These are phyloP conservation scores for Chaetomium fimeti DNA, from an alignment of 495 filamentous ascomycete species.

Conservation along the genomic window DNA sequence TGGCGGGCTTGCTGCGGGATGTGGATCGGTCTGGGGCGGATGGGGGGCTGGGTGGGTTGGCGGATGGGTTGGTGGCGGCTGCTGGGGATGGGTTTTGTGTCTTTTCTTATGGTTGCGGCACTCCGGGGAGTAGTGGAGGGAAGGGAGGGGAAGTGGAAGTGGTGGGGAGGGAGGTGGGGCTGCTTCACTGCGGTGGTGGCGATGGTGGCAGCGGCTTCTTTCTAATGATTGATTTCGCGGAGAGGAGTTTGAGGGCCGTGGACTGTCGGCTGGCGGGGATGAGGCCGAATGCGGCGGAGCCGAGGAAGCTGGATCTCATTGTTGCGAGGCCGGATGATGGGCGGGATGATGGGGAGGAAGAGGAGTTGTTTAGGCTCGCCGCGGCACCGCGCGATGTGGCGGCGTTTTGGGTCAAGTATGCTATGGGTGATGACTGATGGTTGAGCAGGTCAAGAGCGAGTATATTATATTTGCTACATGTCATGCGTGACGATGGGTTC, in stretches of 20 bases:
- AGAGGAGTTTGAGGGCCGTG: constrained; percentile 14
- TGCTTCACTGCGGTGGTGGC: constrained; percentile 17
- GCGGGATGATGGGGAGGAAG: not conserved
- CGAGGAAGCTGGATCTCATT: constrained; percentile 20
- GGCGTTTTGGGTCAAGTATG: constrained; percentile 27
- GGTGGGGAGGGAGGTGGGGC: constrained; percentile 23
- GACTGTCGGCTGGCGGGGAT: constrained; percentile 17
- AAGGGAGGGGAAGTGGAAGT: not conserved
- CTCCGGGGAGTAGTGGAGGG: not conserved
- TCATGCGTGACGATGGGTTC: no score
- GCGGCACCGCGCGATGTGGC: constrained; percentile 22
- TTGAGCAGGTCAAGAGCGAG: no score
- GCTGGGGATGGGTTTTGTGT: constrained; percentile 22
- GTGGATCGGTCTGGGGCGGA: not conserved
- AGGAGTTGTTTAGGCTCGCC: constrained; percentile 15
- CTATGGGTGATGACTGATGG: constrained; percentile 8
- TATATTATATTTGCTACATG: no score
- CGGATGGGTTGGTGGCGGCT: constrained; percentile 13
- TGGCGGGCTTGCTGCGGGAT: not conserved
- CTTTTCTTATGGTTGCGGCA: not conserved
- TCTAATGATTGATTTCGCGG: constrained; percentile 25
- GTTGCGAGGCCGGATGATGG: not conserved
- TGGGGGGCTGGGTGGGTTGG: not conserved
- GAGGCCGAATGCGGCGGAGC: constrained; percentile 6
- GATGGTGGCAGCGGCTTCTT: constrained; percentile 14